phyloP scores from a whole-genome alignment of 2,329 filamentous ascomycete genomes.

The Microcyclosporella mali region DNA sequence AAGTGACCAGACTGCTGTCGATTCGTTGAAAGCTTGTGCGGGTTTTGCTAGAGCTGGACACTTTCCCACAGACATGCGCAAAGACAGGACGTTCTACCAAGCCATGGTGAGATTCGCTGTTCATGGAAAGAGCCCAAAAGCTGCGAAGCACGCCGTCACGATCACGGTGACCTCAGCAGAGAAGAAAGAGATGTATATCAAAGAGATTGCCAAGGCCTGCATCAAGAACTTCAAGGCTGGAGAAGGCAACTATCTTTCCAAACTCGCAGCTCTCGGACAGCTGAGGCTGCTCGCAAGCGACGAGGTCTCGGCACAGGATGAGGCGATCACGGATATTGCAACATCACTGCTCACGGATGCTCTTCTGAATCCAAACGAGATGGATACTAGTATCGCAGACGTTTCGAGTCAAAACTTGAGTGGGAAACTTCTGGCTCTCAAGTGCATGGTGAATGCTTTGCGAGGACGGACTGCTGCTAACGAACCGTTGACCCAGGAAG shows the following conservation, averaged over 20 bases:
- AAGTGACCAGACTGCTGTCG: conserved; percentile 70
- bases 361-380: background rate
- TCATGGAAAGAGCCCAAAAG: conserved; percentile 71
- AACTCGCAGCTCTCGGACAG: conserved; percentile 64
- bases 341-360: conserved; percentile 57
- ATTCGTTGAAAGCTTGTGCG: conserved; percentile 88
- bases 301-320: conserved; percentile 65
- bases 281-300: conserved; percentile 68
- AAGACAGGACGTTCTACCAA: conserved; percentile 72
- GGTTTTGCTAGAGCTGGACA: conserved; percentile 82
- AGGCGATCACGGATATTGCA: conserved; percentile 73
- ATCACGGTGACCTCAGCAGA: conserved; percentile 75
- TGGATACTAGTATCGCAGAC: conserved; percentile 38
- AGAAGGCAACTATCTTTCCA: conserved; percentile 66
- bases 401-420: conserved; percentile 47
- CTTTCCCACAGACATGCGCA: conserved; percentile 75
- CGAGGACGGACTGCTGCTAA: conserved; percentile 47
- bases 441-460: conserved; percentile 78
- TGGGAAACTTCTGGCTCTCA: conserved; percentile 80
- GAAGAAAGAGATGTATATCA: conserved; percentile 76
- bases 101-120: conserved; percentile 77
- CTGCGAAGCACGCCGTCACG: conserved; percentile 88
- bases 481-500: conserved; percentile 34
- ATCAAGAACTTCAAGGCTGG: conserved; percentile 69
- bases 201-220: conserved; percentile 71